phyloP scores from a whole-genome alignment of 2,329 filamentous ascomycete species.

The Colletotrichum sp. region DNA sequence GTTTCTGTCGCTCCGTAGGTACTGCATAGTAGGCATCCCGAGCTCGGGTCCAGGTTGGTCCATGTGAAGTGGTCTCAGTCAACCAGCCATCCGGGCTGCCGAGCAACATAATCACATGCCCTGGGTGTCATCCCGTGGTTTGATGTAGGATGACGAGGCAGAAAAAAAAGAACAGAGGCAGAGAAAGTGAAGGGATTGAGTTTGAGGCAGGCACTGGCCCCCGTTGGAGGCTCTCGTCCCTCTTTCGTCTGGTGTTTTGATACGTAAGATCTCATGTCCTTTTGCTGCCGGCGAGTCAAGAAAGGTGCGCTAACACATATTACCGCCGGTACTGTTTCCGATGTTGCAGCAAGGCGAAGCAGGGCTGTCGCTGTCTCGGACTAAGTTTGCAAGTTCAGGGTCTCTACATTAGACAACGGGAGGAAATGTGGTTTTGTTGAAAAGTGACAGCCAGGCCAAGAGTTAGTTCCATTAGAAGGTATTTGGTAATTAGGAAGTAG shows the following conservation, averaged over 20 bases:
- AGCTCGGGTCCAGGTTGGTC: not conserved
- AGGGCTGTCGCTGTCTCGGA: not conserved
- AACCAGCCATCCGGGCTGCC: not conserved
- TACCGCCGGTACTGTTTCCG: conserved; percentile 7
- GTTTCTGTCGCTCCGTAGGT: not conserved
- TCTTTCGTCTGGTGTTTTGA: conserved; percentile 18
- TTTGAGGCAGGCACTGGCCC: not conserved
- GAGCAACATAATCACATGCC: conserved; percentile 6
- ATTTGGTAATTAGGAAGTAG: not conserved
- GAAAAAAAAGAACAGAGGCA: not conserved
- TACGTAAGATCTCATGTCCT: conserved; percentile 1
- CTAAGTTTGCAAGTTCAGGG: not conserved
- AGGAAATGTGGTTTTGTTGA: not conserved
- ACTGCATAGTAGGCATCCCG: not conserved
- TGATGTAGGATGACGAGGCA: not conserved
- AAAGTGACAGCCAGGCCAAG: not conserved
- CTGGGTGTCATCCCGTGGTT: not conserved
- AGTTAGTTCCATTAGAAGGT: not conserved
- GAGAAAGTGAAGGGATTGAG: conserved; percentile 1
- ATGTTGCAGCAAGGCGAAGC: not conserved
- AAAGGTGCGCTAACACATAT: not conserved
- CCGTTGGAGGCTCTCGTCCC: not conserved
- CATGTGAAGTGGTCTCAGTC: not conserved
- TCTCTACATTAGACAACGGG: not conserved
- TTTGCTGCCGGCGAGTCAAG: conserved; percentile 9